These are phyloP conservation scores for Xylariaceae sp. DNA, from an alignment of 2,329 filamentous ascomycete genomes.

Conservation along the genomic window DNA sequence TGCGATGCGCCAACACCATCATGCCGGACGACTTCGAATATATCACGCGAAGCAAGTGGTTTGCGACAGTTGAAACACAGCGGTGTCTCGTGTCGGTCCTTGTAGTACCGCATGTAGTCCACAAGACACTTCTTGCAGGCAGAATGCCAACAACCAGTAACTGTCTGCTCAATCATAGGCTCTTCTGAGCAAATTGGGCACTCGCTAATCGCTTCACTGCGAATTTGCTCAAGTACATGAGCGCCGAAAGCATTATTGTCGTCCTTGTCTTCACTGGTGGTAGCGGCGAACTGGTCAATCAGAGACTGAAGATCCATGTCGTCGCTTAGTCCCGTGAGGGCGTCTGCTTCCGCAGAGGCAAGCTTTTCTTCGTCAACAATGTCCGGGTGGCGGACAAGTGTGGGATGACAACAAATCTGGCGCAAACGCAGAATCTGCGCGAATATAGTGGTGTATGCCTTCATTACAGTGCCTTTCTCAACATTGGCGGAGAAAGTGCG, in stretches of 20 bases:
- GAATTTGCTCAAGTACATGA: slow-evolving; percentile 84
- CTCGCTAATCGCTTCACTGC: slow-evolving; percentile 80
- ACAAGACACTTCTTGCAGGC: slow-evolving; percentile 92
- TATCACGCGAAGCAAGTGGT: slow-evolving; percentile 71
- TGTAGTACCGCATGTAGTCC: slow-evolving; percentile 83
- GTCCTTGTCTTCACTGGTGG: slow-evolving; percentile 56
- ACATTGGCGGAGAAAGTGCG: slow-evolving; percentile 79
- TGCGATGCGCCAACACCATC: slow-evolving; percentile 36
- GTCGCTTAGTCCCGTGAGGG: slow-evolving; percentile 75
- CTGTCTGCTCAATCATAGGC: slow-evolving; percentile 88
- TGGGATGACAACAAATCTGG: slow-evolving; percentile 90
- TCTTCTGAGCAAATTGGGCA: slow-evolving; percentile 95
- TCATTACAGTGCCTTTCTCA: slow-evolving; percentile 87
- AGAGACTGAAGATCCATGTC: slow-evolving; percentile 92
- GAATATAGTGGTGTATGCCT: slow-evolving; percentile 95
- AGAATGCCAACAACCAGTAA: slow-evolving; percentile 96
- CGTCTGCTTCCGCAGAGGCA: slow-evolving; percentile 70
- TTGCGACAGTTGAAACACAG: slow-evolving; percentile 90
- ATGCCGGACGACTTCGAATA: slow-evolving; percentile 88
- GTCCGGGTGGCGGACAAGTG: slow-evolving; percentile 78
- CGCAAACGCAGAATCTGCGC: slow-evolving; percentile 89
- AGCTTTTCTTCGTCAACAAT: slow-evolving; percentile 85
- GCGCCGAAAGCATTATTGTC: slow-evolving; percentile 75
- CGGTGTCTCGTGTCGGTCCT: slow-evolving; percentile 66
- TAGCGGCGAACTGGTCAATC: slow-evolving; percentile 75